These are phyloP conservation scores for Megacollybia platyphylla DNA, from an alignment of 1,284 basidiomycete species.

Conservation along the genomic window DNA sequence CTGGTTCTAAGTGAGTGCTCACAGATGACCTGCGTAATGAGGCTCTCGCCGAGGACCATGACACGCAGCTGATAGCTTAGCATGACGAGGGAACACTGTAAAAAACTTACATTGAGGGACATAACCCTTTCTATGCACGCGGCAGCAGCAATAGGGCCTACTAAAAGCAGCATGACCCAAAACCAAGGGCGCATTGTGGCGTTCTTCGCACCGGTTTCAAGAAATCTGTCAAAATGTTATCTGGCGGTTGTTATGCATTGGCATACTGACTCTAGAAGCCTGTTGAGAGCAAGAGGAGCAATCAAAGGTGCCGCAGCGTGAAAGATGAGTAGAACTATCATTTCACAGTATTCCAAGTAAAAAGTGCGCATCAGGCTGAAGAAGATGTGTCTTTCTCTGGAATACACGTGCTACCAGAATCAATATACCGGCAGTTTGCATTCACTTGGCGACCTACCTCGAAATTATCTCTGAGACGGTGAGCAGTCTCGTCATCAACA, in stretches of 20 bases:
- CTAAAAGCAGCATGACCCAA: slow-evolving; percentile 51
- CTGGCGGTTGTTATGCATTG: background rate
- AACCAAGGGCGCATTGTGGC: slow-evolving; percentile 36
- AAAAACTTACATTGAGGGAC: slow-evolving; percentile 17
- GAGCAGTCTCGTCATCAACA: slow-evolving; percentile 30
- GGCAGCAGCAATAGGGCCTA: slow-evolving; percentile 36
- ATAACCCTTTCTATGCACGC: slow-evolving; percentile 23
- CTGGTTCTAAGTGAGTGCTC: slow-evolving; percentile 50
- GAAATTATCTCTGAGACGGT: slow-evolving; percentile 11
- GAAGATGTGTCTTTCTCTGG: slow-evolving; percentile 18
- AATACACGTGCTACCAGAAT: too few relatives aligned
- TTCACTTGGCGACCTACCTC: background rate
- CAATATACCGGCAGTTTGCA: too few relatives aligned
- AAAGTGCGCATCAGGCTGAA: slow-evolving; percentile 18
- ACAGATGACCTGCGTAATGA: slow-evolving; percentile 46
- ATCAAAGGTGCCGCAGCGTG: slow-evolving; percentile 22
- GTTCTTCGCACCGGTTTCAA: slow-evolving; percentile 25
- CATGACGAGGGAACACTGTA: slow-evolving; percentile 38
- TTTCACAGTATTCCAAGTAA: slow-evolving; percentile 26
- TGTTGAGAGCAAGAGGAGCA: slow-evolving; percentile 39
- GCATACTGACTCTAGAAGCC: slow-evolving; percentile 14
- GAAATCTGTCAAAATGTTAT: slow-evolving; percentile 22
- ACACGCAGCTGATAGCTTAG: slow-evolving; percentile 10
- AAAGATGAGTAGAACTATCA: slow-evolving; percentile 16
- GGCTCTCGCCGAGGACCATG: slow-evolving; percentile 19